Evolutionary conservation across 352 stramenopile genomes (phyloP).

Genomic region (Phytophthora hibernalis): DNA sequence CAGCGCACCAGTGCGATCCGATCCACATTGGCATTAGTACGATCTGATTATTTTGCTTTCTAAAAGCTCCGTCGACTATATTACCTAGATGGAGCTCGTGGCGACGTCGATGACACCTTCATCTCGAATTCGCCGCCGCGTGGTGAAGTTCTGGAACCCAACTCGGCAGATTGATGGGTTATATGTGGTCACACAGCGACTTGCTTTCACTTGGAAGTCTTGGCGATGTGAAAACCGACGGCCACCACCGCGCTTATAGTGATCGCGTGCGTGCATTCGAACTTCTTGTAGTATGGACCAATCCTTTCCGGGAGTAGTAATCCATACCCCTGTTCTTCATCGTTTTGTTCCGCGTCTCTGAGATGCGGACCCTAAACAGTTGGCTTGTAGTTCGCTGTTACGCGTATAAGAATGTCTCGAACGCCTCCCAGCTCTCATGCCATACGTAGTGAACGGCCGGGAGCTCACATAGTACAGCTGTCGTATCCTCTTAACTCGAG

Average conservation of each 20-base stretch:
- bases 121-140: not conserved
- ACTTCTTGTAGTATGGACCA: not conserved
- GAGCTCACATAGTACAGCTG: not conserved
- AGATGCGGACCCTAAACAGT: not conserved
- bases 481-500: not conserved
- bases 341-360: not conserved
- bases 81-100: not conserved
- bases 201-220: not conserved
- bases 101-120: not conserved
- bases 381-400: not conserved
- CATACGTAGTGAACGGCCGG: not conserved
- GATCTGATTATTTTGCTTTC: not conserved
- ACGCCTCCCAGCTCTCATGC: not conserved
- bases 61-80: not conserved
- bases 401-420: not conserved
- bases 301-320: not conserved
- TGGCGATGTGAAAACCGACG: not conserved
- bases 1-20: not conserved
- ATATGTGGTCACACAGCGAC: not conserved
- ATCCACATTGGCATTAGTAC: slow-evolving; percentile 3
- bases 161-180: not conserved
- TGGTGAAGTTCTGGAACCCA: not conserved
- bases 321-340: not conserved
- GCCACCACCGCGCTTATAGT: not conserved
- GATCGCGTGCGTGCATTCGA: not conserved